Evolutionary conservation across 2,329 filamentous ascomycete species (phyloP).

Genomic region (Penicillium vulpinum): DNA sequence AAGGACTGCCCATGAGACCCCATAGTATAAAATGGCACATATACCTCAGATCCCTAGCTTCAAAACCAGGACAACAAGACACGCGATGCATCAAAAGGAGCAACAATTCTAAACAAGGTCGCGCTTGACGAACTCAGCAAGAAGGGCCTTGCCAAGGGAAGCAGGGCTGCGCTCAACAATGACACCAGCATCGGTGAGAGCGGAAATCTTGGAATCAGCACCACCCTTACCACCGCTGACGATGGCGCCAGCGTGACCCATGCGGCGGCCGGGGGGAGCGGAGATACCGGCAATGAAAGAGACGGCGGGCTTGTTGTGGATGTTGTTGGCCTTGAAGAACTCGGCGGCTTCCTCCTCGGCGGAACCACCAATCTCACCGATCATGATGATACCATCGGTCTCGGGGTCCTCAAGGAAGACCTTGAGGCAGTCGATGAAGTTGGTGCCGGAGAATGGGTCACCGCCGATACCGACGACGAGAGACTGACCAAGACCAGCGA

Average conservation of each 20-base stretch:
- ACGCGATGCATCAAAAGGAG: constrained; percentile 18
- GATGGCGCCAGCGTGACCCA: constrained; percentile 98
- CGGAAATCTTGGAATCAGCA: constrained; percentile 96
- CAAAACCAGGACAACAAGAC: constrained; percentile 19
- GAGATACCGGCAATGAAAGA: constrained; percentile 99
- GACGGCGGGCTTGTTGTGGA: constrained; percentile 90
- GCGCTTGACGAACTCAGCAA: constrained; percentile 92
- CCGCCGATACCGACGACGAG: constrained; percentile 97
- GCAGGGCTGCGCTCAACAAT: constrained; percentile 95
- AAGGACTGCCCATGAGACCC: constrained; percentile 21
- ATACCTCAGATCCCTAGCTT: constrained; percentile 22
- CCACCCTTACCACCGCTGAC: constrained; percentile 97
- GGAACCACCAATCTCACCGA: constrained; percentile 96
- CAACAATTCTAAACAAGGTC: constrained; percentile 74
- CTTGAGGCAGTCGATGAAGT: constrained; percentile 98
- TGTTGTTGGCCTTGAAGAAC: constrained; percentile 91
- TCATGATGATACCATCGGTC: constrained; percentile 99
- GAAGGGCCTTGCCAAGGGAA: constrained; percentile 85
- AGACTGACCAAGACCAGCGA: constrained; percentile 93
- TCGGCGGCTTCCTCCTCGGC: constrained; percentile 98
- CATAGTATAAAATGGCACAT: constrained; percentile 22
- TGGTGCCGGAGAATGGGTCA: constrained; percentile 98
- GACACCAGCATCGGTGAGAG: constrained; percentile 89
- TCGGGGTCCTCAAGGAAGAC: constrained; percentile 95
- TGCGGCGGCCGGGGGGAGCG: constrained; percentile 90